Percentiles rank a stretch among this genome's conserved stretches.
Conservation (phyloP, 225 moss, liverwort and hornwort genomes). For the Bryum argenteum region DNA sequence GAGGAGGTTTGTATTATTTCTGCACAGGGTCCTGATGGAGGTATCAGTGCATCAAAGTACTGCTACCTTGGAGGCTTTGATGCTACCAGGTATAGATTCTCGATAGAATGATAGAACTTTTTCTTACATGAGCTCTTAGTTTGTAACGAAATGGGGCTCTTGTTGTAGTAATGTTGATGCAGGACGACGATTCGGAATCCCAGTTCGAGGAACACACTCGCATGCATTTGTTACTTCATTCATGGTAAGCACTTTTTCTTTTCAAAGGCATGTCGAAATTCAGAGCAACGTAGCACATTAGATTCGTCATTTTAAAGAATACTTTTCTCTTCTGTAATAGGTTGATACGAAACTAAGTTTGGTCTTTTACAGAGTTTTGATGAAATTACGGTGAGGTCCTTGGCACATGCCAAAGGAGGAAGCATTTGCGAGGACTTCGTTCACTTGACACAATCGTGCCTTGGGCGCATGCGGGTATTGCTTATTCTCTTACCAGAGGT, state of each 20-base stretch:
- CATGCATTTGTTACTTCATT: conserved; percentile 96
- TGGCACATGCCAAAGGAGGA: conserved; percentile 56
- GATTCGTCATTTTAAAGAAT: no score
- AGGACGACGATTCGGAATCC: conserved; percentile 86
- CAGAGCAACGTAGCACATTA: background rate
- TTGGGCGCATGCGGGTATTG: conserved; percentile 71
- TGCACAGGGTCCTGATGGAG: conserved; percentile 93
- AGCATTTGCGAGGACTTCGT: conserved; percentile 72
- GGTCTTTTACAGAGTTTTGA: conserved; percentile 77
- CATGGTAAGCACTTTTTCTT: conserved; percentile 49
- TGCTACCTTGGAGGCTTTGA: conserved; percentile 97
- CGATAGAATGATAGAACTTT: background rate
- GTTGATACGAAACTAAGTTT: background rate
- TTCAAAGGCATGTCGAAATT: background rate
- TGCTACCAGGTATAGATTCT: conserved; percentile 69
- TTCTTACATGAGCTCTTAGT: background rate
- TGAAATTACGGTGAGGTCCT: conserved; percentile 75
- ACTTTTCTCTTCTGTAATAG: background rate
- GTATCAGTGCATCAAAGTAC: conserved; percentile 97
- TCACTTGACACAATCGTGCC: conserved; percentile 70
- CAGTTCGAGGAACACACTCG: conserved; percentile 95
- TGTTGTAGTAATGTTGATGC: conserved; percentile 88
- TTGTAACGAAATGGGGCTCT: conserved; percentile 20
- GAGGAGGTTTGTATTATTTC: background rate
- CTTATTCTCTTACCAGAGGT: conserved; percentile 5